Evolutionary conservation across 1,139 yeast species (phyloP).

Genomic region (Debaryomycetaceae sp.): DNA sequence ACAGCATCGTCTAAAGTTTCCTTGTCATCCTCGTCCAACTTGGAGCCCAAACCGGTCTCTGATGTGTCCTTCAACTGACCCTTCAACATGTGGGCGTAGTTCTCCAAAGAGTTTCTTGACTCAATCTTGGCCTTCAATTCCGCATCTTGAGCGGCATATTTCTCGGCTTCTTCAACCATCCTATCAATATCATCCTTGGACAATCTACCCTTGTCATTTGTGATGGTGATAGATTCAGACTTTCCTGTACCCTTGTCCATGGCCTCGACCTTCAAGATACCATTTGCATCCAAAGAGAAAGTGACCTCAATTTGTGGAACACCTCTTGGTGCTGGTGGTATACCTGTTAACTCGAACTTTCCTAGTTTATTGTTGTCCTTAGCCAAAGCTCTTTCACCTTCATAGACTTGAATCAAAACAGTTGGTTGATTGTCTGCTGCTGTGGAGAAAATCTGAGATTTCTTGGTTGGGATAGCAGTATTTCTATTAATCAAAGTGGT

Average conservation of each 20-base stretch:
- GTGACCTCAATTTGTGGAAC: constrained; percentile 49
- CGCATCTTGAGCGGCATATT: constrained; percentile 83
- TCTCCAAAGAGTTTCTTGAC: constrained; percentile 49
- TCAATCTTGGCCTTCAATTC: constrained; percentile 79
- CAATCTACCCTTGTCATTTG: constrained; percentile 96
- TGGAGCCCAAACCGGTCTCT: constrained; percentile 64
- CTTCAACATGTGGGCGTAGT: constrained; percentile 44
- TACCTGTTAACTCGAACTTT: constrained; percentile 46
- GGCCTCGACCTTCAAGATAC: constrained; percentile 47
- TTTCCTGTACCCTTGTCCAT: constrained; percentile 55
- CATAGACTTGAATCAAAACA: constrained; percentile 45
- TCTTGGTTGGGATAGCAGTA: constrained; percentile 48
- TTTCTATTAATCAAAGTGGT: constrained; percentile 47
- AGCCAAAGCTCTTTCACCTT: constrained; percentile 48
- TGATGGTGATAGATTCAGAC: constrained; percentile 88
- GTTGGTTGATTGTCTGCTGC: constrained; percentile 50
- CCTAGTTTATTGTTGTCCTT: constrained; percentile 45
- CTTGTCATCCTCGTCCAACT: constrained; percentile 87
- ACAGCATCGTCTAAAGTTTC: constrained; percentile 86
- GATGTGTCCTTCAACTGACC: constrained; percentile 61
- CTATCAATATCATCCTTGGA: constrained; percentile 89
- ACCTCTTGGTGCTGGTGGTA: constrained; percentile 50
- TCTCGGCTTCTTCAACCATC: constrained; percentile 94
- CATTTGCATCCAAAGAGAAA: constrained; percentile 46
- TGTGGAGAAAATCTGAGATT: constrained; percentile 46